Evolutionary conservation across 441 rosid genomes (phyloP).

Genomic region (Viola pubescens): DNA sequence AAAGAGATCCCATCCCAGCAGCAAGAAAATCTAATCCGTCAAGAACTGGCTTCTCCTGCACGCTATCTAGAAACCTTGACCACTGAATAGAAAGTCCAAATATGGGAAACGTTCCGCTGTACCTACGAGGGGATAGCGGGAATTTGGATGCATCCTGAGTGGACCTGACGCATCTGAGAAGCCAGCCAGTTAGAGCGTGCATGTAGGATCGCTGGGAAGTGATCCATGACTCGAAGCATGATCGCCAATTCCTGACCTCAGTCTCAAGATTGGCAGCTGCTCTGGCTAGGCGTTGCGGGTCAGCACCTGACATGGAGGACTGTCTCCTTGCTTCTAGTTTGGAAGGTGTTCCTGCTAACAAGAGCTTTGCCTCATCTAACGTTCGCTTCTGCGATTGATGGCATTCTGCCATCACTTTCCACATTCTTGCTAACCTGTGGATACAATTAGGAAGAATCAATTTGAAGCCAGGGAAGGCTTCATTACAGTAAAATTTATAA

Average conservation of each 20-base stretch:
- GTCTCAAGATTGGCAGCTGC: conserved; percentile 73
- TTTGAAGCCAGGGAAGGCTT: not conserved
- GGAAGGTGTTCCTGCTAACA: conserved; percentile 72
- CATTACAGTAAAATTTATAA: not conserved
- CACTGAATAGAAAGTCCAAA: conserved; percentile 73
- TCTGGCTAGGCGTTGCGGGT: conserved; percentile 65
- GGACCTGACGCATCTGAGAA: conserved; percentile 58
- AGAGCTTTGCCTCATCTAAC: conserved; percentile 80
- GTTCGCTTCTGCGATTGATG: conserved; percentile 78
- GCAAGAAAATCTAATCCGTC: conserved; percentile 85
- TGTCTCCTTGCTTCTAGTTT: conserved; percentile 55
- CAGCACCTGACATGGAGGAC: conserved; percentile 41
- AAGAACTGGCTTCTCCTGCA: conserved; percentile 55
- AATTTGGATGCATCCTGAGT: conserved; percentile 58
- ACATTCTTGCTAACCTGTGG: conserved; percentile 73
- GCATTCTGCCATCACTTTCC: conserved; percentile 94
- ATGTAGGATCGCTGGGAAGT: conserved; percentile 78
- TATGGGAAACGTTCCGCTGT: conserved; percentile 63
- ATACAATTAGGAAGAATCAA: not conserved
- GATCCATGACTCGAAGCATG: conserved; percentile 83
- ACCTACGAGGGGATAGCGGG: conserved; percentile 43
- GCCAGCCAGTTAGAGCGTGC: conserved; percentile 85
- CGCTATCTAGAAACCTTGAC: conserved; percentile 62
- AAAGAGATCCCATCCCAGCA: conserved; percentile 86
- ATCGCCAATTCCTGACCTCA: conserved; percentile 83